Evolutionary conservation across 2,329 filamentous ascomycete species (phyloP).

Genomic region (Cladosporium cucumerinum): DNA sequence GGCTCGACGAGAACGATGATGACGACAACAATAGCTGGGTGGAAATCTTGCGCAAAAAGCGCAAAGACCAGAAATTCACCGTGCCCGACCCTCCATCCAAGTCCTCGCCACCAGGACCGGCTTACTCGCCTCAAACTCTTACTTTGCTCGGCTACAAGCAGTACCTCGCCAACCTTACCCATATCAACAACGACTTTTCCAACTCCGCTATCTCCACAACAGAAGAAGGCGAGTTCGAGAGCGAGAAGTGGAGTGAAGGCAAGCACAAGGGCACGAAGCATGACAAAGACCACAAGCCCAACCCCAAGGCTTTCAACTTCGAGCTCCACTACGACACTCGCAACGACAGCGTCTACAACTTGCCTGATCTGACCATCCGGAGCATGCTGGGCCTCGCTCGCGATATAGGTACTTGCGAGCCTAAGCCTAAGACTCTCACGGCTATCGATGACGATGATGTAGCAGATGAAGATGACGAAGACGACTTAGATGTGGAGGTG

Average conservation of each 20-base stretch:
- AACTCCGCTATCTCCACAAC: neutral
- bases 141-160: conserved; percentile 79
- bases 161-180: conserved; percentile 90
- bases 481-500: conserved; percentile 28
- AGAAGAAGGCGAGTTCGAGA: conserved; percentile 29
- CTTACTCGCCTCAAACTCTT: conserved; percentile 80
- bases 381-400: conserved; percentile 77
- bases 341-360: conserved; percentile 68
- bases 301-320: conserved; percentile 65
- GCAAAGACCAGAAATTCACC: conserved; percentile 49
- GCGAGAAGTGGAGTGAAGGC: conserved; percentile 58
- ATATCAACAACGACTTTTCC: conserved; percentile 71
- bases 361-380: conserved; percentile 79
- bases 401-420: conserved; percentile 62
- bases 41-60: conserved; percentile 49
- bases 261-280: conserved; percentile 59
- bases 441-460: conserved; percentile 29
- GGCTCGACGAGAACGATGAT: conserved; percentile 3
- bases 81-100: conserved; percentile 69
- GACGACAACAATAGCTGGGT: conserved; percentile 36
- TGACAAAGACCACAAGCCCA: conserved; percentile 49
- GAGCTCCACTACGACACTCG: conserved; percentile 85
- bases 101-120: conserved; percentile 74
- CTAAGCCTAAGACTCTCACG: conserved; percentile 30
- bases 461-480: conserved; percentile 31